A percentile compares a stretch with the other conserved stretches of the same genome.
Evolutionary conservation across 1,284 basidiomycete genomes (phyloP).

Genomic region (Tremellales sp.): DNA sequence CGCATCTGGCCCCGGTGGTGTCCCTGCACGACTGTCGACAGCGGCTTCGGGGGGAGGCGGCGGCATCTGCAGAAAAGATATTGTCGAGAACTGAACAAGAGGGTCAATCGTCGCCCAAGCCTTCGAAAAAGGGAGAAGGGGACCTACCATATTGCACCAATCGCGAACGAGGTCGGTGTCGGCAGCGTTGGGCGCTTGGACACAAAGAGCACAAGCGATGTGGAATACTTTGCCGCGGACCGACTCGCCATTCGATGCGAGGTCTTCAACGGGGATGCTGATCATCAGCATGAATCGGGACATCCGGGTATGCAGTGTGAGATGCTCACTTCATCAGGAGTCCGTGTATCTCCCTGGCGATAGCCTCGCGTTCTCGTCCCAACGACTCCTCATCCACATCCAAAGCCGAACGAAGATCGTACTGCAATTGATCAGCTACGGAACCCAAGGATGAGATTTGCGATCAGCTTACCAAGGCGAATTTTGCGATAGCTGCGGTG

Average conservation of each 20-base stretch:
- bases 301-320: neutral
- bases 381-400: slow-evolving; percentile 35
- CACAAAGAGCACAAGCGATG: slow-evolving; percentile 45
- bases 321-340: slow-evolving; percentile 37
- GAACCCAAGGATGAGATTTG: neutral
- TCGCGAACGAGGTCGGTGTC: slow-evolving; percentile 45
- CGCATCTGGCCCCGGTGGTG: slow-evolving; percentile 15
- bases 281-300: too few species aligned
- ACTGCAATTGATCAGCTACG: slow-evolving; percentile 13
- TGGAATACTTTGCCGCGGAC: slow-evolving; percentile 47
- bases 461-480: slow-evolving; percentile 40
- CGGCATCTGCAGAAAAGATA: slow-evolving; percentile 48
- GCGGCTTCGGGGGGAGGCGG: slow-evolving; percentile 30
- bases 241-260: slow-evolving; percentile 48
- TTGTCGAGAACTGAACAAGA: slow-evolving; percentile 43
- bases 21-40: slow-evolving; percentile 23
- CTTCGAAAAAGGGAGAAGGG: neutral
- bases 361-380: slow-evolving; percentile 37
- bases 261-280: slow-evolving; percentile 46
- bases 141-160: slow-evolving; percentile 47
- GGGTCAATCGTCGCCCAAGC: too few species aligned
- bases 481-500: slow-evolving; percentile 45
- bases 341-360: slow-evolving; percentile 44
- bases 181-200: slow-evolving; percentile 25
- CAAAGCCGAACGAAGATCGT: slow-evolving; percentile 36